Evolutionary conservation across 2,329 filamentous ascomycete genomes (phyloP).

Genomic region (Pseudocercospora fijiensis): DNA sequence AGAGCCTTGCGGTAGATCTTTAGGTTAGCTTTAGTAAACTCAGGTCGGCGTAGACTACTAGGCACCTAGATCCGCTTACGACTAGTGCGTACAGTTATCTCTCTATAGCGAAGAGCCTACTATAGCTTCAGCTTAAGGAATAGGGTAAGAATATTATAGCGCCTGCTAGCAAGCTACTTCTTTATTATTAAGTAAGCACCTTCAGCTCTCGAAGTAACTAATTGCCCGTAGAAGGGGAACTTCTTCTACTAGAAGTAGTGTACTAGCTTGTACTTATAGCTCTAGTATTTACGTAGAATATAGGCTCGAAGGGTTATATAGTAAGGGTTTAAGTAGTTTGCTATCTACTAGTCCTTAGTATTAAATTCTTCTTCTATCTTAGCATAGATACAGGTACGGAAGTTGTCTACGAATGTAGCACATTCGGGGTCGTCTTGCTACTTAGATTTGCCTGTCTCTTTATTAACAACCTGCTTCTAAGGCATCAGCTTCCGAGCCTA

Average conservation of each 20-base stretch:
- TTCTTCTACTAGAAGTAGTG: too few relatives aligned
- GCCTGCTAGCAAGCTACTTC: too few relatives aligned
- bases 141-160: too few relatives aligned
- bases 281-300: too few relatives aligned
- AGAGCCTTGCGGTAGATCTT: background rate
- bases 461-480: background rate
- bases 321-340: background rate
- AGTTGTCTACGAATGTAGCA: background rate
- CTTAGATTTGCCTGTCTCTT: background rate
- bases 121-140: background rate
- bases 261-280: too few relatives aligned
- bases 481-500: background rate
- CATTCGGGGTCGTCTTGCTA: background rate
- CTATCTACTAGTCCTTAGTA: too few relatives aligned
- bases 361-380: background rate
- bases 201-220: too few relatives aligned
- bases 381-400: too few relatives aligned
- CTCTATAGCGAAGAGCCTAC: background rate
- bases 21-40: background rate
- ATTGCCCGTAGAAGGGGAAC: too few relatives aligned
- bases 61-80: too few relatives aligned
- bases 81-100: background rate
- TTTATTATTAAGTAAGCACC: too few relatives aligned
- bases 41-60: too few relatives aligned
- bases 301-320: background rate